phyloP scores from a whole-genome alignment of 2,329 filamentous ascomycete genomes.

The Lecanicillium sp. region DNA sequence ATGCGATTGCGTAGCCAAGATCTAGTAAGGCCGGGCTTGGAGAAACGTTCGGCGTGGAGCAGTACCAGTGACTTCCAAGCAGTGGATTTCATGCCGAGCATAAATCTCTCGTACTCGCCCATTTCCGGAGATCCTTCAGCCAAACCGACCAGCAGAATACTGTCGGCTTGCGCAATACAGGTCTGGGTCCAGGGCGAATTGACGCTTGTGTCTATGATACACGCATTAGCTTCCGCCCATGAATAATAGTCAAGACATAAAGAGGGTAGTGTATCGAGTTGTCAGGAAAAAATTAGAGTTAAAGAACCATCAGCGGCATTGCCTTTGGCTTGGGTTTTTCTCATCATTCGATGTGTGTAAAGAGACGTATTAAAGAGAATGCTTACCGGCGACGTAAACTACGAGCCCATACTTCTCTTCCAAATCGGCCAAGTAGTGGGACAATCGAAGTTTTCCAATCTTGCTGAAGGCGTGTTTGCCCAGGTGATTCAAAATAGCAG shows the following conservation, averaged over 20 bases:
- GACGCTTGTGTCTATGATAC: constrained; percentile 74
- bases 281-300: constrained; percentile 67
- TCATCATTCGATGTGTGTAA: constrained; percentile 41
- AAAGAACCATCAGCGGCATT: constrained; percentile 49
- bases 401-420: constrained; percentile 97
- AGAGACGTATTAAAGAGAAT: constrained; percentile 8
- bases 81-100: constrained; percentile 95
- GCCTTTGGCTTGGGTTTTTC: constrained; percentile 44
- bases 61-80: constrained; percentile 89
- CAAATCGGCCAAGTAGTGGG: constrained; percentile 91
- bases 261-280: constrained; percentile 5
- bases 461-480: constrained; percentile 94
- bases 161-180: constrained; percentile 94
- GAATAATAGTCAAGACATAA: no score
- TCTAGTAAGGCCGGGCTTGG: constrained; percentile 74
- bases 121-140: constrained; percentile 86
- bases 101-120: constrained; percentile 93
- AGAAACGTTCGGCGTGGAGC: constrained; percentile 84
- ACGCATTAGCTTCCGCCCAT: constrained; percentile 8
- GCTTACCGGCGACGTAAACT: constrained; percentile 77
- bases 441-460: constrained; percentile 93
- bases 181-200: constrained; percentile 98
- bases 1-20: constrained; percentile 87
- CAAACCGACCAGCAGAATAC: constrained; percentile 84
- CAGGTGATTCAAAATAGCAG: constrained; percentile 88